Conservation (phyloP, 73 alveolate genomes). For the Stentor coeruleus region DNA sequence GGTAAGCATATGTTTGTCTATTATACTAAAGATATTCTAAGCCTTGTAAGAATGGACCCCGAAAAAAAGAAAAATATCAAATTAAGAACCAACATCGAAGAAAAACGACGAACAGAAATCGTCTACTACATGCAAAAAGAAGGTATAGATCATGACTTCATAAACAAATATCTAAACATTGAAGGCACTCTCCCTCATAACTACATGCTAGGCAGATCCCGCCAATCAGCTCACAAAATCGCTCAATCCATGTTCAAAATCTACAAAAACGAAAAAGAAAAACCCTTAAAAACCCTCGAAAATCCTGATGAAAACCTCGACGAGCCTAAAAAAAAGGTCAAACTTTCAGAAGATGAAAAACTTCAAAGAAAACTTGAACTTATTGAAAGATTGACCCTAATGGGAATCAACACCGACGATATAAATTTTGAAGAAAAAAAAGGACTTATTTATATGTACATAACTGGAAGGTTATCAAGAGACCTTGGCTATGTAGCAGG, state of each 20-base stretch:
- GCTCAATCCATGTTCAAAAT: not conserved
- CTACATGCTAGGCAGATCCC: not conserved
- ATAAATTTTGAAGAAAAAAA: not conserved
- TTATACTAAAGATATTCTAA: not conserved
- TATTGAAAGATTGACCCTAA: not conserved
- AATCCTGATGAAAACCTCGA: not conserved
- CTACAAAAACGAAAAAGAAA: not conserved
- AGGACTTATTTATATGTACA: not conserved
- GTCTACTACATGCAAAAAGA: not conserved
- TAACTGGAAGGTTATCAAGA: not conserved
- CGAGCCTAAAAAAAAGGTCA: not conserved
- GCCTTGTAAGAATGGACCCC: too few species aligned
- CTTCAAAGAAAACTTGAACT: not conserved
- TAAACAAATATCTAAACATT: not conserved
- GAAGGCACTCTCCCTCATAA: not conserved
- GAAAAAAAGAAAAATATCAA: not conserved
- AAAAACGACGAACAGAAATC: not conserved
- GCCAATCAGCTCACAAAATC: not conserved
- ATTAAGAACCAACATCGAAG: not conserved
- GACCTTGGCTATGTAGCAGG: not conserved
- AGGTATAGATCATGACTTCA: not conserved
- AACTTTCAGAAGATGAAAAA: not conserved
- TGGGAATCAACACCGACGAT: not conserved
- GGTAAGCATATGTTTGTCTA: not conserved
- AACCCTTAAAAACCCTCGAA: not conserved